Base-by-base conservation (phyloP, 768 basidiomycete species). In the Tylopilus subfusipes region DNA sequence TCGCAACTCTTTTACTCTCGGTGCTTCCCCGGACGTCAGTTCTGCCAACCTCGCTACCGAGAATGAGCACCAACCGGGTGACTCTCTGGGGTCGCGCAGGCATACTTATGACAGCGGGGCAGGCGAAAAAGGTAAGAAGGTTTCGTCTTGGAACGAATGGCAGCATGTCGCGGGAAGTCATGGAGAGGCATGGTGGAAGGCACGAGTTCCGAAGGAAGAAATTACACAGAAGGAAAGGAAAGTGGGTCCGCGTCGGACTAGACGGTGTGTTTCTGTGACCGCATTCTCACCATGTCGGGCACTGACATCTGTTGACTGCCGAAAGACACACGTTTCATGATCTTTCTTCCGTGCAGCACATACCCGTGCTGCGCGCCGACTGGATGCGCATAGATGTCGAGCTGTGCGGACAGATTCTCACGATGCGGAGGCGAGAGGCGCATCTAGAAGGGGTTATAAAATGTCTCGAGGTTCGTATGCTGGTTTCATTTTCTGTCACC, bases 381-480 rank as follows among this genome's bases (percentile, higher is more conserved):
- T 75, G 80, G 61, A 88, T 92, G 86, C 80, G 78, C 47, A 82
- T 88, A 39, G 90, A 92, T 61, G 90, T 90, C 34, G 88, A 86
- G 61, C 75, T 92, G 16, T 85, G 85, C 63, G 87, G 86, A 5
- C 85, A 91, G 63, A 66, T 88, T 44, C 73, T 92, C 21, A 78
- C 86, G 59, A 82, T 90, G 82, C 73, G 72, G 31, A 73, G 89
- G 40, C 77, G 89, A 61, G 84, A 85, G 64, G 73, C 76, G 54
- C 88, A 91, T 67, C 72, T 92, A 33, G 74, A 72, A 50, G 85
- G 87, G 63, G 82, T 89, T 29, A 63, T 84, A 13, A 72, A 76
- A 18, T 84, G 82, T 61, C 74, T 89, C 31, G 74, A 81, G 64
- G 87, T 80, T 62, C 24, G 73, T 56, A 27, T 18, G 36, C 33